Evolutionary conservation across 805 yeast species (phyloP).

Genomic region (Blastobotrys terrestris): DNA sequence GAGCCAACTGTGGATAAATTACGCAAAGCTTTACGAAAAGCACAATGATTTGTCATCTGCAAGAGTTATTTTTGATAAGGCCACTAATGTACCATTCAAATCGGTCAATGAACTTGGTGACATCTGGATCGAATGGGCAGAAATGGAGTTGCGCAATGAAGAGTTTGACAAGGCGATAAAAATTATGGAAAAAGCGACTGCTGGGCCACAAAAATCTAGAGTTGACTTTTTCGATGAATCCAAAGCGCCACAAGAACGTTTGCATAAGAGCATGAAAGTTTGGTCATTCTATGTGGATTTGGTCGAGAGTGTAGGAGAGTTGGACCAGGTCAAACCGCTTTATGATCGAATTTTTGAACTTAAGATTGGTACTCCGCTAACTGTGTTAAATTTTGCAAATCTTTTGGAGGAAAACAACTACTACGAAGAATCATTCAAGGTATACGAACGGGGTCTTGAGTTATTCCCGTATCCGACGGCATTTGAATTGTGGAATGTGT

Average conservation of each 20-base stretch:
- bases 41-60: constrained; percentile 46
- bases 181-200: constrained; percentile 39
- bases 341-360: constrained; percentile 52
- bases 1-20: constrained; percentile 61
- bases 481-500: constrained; percentile 67
- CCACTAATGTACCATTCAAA: constrained; percentile 64
- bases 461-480: constrained; percentile 55
- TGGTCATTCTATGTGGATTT: constrained; percentile 75
- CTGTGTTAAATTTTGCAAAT: constrained; percentile 59
- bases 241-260: constrained; percentile 49
- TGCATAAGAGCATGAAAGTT: constrained; percentile 54
- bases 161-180: constrained; percentile 41
- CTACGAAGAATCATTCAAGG: constrained; percentile 46
- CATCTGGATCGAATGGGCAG: constrained; percentile 73
- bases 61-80: constrained; percentile 53
- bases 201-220: constrained; percentile 33
- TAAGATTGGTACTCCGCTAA: constrained; percentile 63
- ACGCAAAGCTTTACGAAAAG: constrained; percentile 58
- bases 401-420: constrained; percentile 46
- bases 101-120: constrained; percentile 57
- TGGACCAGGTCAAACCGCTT: constrained; percentile 34
- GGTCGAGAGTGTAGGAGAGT: constrained; percentile 36
- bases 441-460: constrained; percentile 64
- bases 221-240: constrained; percentile 37
- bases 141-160: constrained; percentile 48